Percentiles rank a stretch among this genome's conserved stretches.
Conservation (phyloP, 306 rosid species). For the Luffa acutangula region DNA sequence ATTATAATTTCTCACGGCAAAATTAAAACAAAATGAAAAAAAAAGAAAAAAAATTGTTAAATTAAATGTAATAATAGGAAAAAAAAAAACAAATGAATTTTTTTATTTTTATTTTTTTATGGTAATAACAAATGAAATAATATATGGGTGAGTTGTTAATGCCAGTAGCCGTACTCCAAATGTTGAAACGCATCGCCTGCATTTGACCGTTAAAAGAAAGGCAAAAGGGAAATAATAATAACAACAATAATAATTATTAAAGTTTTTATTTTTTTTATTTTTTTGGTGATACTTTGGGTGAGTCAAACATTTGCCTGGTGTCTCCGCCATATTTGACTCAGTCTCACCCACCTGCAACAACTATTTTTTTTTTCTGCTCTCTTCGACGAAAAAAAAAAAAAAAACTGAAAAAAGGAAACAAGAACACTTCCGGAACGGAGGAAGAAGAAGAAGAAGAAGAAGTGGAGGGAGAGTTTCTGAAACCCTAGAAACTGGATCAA, state of each 20-base stretch:
- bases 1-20: too few relatives aligned
- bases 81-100: too few relatives aligned
- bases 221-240: background rate
- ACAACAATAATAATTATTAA: background rate
- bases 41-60: too few relatives aligned
- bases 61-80: background rate
- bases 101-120: too few relatives aligned
- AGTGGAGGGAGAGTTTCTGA: background rate
- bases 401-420: background rate
- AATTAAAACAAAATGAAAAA: too few relatives aligned
- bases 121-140: background rate
- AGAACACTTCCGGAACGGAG: background rate
- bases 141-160: background rate
- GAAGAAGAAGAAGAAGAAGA: background rate
- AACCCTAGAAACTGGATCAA: background rate
- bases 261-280: background rate
- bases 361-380: background rate
- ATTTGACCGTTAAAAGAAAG: slow-evolving; percentile 8
- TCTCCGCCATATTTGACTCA: slow-evolving; percentile 10
- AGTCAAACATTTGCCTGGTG: slow-evolving; percentile 6
- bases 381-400: background rate
- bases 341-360: slow-evolving; percentile 7
- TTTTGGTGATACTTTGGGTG: slow-evolving; percentile 2
- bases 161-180: background rate
- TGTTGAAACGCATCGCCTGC: slow-evolving; percentile 5